Evolutionary conservation across 371 early-diverging fungal species (phyloP), one percentile per base, ranked within the genome.

Genomic region (Chytridium lagenaria): DNA sequence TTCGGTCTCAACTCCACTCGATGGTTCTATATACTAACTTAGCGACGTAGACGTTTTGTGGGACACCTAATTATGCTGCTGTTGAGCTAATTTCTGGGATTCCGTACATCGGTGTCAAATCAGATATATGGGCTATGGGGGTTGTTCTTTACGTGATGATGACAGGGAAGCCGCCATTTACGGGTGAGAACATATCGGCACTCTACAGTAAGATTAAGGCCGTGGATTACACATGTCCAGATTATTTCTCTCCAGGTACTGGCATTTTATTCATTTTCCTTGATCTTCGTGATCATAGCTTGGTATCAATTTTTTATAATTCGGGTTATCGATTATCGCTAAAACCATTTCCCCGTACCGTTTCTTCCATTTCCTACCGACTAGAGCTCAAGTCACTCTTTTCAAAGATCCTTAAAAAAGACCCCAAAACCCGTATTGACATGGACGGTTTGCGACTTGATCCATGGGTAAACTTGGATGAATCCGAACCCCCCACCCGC

Each of bases 81-180:
- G 81, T 84, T 30, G 90, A 89, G 71, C 79, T 89, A 26, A 83
- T 89, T 30, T 83, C 83, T 15, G 87, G 87, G n/a, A 84, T 80
- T 23, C 86, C 83, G 1, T 89, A 89, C 75, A 76, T 83, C 38
- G 90, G 88, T 30, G 84, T 84, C 36, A 82, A 85, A 67, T 79
- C 84, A 0, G 90, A 89, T 70, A 84, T 88, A 28, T 89, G 90
- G 90, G 85, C 87, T 0, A 78, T 88, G 78, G 89, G 89, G 5
- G 85, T 92, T 69, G 80, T 84, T 5, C 70, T 92, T 30, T 92
- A 87, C 76, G 84, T 89, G 0, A 89, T 91, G 87, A 80, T 89
- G 79, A 84, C 87, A 34, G 92, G 92, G 30, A 77, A 78, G 55
- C 87, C 90, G 1, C 92, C 92, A 28, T 92, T 91, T 77, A 74